A percentile compares a stretch with the other conserved stretches of the same genome.
phyloP scores from a whole-genome alignment of 2,329 filamentous ascomycete genomes.

The Alternaria novae-zelandiae region DNA sequence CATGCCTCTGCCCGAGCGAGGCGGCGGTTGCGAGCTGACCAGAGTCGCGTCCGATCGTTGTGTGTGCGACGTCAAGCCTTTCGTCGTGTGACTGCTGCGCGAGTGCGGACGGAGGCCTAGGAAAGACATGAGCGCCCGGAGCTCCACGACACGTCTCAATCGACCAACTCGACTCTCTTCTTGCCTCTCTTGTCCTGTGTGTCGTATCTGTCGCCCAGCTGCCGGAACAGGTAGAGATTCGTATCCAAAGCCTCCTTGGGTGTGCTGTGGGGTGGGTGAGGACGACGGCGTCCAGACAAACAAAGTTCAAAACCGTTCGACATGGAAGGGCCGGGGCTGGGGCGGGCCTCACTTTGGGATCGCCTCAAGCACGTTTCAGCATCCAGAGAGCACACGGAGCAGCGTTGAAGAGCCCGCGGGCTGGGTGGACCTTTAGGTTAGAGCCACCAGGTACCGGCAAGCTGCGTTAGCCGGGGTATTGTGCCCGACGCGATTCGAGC shows the following conservation, averaged over 20 bases:
- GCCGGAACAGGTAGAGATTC: slow-evolving; percentile 45
- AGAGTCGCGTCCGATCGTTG: slow-evolving; percentile 35
- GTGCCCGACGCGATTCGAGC: slow-evolving; percentile 31
- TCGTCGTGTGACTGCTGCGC: slow-evolving; percentile 39
- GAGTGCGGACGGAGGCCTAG: slow-evolving; percentile 48
- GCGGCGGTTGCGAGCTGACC: slow-evolving; percentile 32
- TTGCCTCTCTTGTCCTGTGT: slow-evolving; percentile 36
- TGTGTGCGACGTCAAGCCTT: slow-evolving; percentile 25
- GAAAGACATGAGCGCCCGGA: slow-evolving; percentile 51
- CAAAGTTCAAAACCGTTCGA: slow-evolving; percentile 43
- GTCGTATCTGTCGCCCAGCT: slow-evolving; percentile 32
- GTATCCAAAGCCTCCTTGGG: slow-evolving; percentile 34
- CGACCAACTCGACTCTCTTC: slow-evolving; percentile 44
- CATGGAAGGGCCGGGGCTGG: slow-evolving; percentile 42
- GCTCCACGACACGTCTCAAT: slow-evolving; percentile 43
- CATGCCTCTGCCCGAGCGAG: slow-evolving; percentile 55
- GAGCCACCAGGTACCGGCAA: slow-evolving; percentile 34
- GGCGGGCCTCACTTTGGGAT: slow-evolving; percentile 41
- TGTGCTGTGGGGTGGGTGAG: slow-evolving; percentile 27
- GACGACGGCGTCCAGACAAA: slow-evolving; percentile 39
- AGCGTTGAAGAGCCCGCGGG: slow-evolving; percentile 31
- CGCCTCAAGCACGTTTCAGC: slow-evolving; percentile 51
- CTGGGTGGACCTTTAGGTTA: slow-evolving; percentile 35
- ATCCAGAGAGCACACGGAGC: slow-evolving; percentile 39
- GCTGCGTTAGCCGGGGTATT: slow-evolving; percentile 28